Conservation (phyloP, 768 basidiomycete species). For the Leccinum pellstonianum region DNA sequence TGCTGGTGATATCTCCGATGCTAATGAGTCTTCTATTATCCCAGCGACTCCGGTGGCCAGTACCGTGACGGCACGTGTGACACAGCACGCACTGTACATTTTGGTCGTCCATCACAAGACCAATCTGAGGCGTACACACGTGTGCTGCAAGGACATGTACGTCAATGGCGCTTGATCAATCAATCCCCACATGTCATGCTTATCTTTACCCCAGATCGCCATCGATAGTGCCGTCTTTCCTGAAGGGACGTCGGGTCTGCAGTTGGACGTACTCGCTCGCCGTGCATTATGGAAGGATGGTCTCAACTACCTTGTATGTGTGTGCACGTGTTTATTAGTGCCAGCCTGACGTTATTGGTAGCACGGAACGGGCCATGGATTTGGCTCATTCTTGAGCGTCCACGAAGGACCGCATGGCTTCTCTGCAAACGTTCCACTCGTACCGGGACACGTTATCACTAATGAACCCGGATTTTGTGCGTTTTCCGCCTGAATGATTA, state of each 20-base stretch:
- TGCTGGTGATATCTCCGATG: conserved; percentile 13
- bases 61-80: conserved; percentile 90
- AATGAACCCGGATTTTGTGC: conserved; percentile 93
- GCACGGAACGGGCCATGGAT: conserved; percentile 92
- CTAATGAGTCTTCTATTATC: conserved; percentile 16
- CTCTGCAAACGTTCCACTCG: conserved; percentile 62
- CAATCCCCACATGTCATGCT: conserved; percentile 14
- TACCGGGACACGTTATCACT: conserved; percentile 87
- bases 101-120: conserved; percentile 83
- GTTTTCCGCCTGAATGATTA: conserved; percentile 31
- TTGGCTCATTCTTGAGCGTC: conserved; percentile 83
- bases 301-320: conserved; percentile 69
- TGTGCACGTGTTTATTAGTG: conserved; percentile 8
- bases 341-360: conserved; percentile 33
- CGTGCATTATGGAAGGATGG: conserved; percentile 87
- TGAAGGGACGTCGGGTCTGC: conserved; percentile 78
- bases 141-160: conserved; percentile 93
- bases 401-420: conserved; percentile 86
- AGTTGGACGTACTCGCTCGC: conserved; percentile 87
- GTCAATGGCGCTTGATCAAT: conserved; percentile 35
- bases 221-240: conserved; percentile 91
- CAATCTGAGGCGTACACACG: conserved; percentile 91
- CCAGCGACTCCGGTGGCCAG: conserved; percentile 89
- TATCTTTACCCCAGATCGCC: conserved; percentile 61
- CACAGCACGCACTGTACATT: conserved; percentile 79